These are phyloP conservation scores for Cystofilobasidium bisporidii DNA, from an alignment of 768 basidiomycete species.

Conservation along the genomic window DNA sequence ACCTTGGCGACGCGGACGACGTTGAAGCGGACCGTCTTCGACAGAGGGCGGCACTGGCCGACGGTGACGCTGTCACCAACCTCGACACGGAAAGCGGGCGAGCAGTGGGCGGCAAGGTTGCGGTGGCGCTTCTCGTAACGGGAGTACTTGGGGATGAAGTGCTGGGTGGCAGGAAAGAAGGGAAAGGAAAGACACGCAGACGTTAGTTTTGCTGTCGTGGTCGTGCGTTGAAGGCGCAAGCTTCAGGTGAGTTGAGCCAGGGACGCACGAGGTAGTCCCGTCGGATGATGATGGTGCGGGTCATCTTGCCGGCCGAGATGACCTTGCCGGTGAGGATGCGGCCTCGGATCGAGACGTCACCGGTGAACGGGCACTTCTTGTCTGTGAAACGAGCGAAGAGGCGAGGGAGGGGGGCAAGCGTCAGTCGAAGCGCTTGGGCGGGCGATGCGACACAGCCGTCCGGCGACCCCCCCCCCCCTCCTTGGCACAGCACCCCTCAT, in stretches of 20 bases:
- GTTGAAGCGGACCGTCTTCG: conserved; percentile 99
- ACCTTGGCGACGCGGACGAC: conserved; percentile 65
- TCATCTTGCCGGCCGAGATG: conserved; percentile 92
- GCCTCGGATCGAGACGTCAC: conserved; percentile 93
- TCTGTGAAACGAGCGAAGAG: conserved; percentile 46
- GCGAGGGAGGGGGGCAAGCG: neutral
- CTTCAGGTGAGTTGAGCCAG: no score
- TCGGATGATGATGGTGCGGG: conserved; percentile 93
- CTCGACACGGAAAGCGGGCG: conserved; percentile 98
- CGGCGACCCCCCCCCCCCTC: no score
- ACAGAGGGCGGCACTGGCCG: conserved; percentile 98
- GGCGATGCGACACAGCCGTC: conserved; percentile 14
- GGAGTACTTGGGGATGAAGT: conserved; percentile 98
- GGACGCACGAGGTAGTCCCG: conserved; percentile 41
- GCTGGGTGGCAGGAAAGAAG: conserved; percentile 34
- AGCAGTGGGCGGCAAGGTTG: conserved; percentile 93
- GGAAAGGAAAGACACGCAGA: neutral
- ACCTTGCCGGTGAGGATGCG: conserved; percentile 98
- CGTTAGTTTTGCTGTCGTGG: neutral
- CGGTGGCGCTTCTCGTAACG: conserved; percentile 88
- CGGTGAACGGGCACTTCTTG: conserved; percentile 99
- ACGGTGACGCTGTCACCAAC: conserved; percentile 88
- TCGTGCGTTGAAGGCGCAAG: no score
- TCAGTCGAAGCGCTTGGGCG: neutral
- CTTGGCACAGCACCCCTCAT: no score